phyloP scores from a whole-genome alignment of 352 stramenopile genomes.

The Globisporangium cystogenes region DNA sequence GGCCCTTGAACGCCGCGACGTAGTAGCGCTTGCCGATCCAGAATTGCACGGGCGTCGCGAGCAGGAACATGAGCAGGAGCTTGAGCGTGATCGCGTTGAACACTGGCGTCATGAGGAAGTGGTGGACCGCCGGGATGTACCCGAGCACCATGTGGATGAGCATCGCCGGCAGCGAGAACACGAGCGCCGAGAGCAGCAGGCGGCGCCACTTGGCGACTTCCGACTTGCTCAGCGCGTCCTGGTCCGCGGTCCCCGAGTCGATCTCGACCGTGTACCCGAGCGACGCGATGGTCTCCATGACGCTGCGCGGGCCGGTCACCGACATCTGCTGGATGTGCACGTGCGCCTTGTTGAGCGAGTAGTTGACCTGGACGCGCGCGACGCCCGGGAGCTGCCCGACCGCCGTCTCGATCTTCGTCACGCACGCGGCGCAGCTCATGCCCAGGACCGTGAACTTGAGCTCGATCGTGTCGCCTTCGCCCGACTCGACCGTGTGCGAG shows the following conservation, averaged over 20 bases:
- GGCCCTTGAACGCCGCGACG: constrained; percentile 70
- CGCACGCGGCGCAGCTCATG: constrained; percentile 58
- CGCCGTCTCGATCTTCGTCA: constrained; percentile 59
- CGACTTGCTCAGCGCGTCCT: constrained; percentile 57
- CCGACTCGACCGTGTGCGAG: constrained; percentile 68
- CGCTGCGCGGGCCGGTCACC: constrained; percentile 58
- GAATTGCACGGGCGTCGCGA: constrained; percentile 85
- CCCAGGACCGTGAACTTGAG: constrained; percentile 72
- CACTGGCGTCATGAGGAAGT: constrained; percentile 66
- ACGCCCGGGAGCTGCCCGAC: constrained; percentile 69
- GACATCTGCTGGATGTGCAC: constrained; percentile 81
- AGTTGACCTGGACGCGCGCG: constrained; percentile 58
- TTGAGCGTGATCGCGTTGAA: constrained; percentile 77
- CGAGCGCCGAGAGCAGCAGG: constrained; percentile 62
- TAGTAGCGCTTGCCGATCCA: constrained; percentile 76
- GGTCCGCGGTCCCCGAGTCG: constrained; percentile 42
- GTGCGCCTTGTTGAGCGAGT: constrained; percentile 58
- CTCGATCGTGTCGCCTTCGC: constrained; percentile 73
- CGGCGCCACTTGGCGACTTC: constrained; percentile 75
- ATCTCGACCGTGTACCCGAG: constrained; percentile 63
- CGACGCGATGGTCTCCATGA: constrained; percentile 63
- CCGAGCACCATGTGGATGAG: constrained; percentile 86
- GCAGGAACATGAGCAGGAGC: constrained; percentile 77
- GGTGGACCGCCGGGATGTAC: constrained; percentile 63
- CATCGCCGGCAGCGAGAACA: constrained; percentile 83